phyloP scores from a whole-genome alignment of 176 grass and related monocot species.

The Alloteropsis semialata region DNA sequence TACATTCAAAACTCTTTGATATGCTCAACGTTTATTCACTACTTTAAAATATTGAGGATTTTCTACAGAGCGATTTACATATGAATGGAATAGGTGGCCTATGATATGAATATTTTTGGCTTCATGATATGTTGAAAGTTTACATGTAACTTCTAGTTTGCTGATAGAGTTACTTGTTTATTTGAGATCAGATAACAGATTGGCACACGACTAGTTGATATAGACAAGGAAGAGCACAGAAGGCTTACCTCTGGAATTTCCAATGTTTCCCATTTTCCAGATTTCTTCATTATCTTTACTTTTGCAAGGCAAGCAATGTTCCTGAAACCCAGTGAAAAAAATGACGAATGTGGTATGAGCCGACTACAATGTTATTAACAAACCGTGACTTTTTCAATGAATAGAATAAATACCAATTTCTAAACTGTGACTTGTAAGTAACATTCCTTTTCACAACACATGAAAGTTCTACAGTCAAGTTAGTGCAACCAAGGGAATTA shows the following conservation, averaged over 20 bases:
- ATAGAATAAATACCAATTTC: neutral
- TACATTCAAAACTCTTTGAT: neutral
- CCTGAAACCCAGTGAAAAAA: conserved; percentile 39
- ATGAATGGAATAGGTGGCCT: neutral
- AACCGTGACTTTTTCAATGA: neutral
- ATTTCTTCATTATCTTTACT: conserved; percentile 91
- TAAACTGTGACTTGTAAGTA: conserved; percentile 2
- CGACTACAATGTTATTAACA: neutral
- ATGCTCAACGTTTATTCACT: neutral
- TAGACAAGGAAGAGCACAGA: neutral
- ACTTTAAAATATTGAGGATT: neutral
- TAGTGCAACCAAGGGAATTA: conserved; percentile 30
- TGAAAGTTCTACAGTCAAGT: neutral
- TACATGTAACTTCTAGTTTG: neutral
- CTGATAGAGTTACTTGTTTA: neutral
- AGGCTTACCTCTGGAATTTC: conserved; percentile 84
- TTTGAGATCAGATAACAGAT: neutral
- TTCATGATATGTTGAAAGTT: neutral
- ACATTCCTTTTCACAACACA: neutral
- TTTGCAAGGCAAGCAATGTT: conserved; percentile 85
- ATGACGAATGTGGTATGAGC: neutral
- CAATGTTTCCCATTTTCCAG: conserved; percentile 80
- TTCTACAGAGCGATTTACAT: too few relatives aligned
- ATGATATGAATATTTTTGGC: neutral
- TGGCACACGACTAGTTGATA: neutral